Percentiles rank a stretch among this genome's conserved stretches.
Conservation (phyloP, 2,329 filamentous ascomycete species). For the Xylariaceae sp. region DNA sequence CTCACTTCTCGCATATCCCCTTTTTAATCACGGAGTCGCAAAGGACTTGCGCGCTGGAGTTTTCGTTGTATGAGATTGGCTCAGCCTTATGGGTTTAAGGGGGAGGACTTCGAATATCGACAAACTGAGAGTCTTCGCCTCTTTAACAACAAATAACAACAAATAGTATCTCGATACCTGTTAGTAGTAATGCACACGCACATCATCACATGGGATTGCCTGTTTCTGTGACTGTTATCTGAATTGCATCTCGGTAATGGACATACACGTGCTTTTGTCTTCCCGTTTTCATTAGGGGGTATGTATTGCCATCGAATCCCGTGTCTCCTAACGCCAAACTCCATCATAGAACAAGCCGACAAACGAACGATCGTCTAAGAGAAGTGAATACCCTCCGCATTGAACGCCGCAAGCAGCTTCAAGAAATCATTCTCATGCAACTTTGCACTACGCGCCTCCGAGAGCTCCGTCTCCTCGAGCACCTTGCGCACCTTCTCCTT, state of each 20-base stretch:
- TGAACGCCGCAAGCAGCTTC: conserved; percentile 73
- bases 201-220: background rate
- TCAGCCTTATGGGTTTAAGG: background rate
- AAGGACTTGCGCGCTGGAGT: background rate
- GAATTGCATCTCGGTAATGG: background rate
- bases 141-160: background rate
- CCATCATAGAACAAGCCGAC: too few relatives aligned
- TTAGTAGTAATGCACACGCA: background rate
- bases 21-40: background rate
- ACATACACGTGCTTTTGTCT: background rate
- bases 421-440: conserved; percentile 93
- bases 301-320: background rate
- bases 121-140: background rate
- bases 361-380: conserved; percentile 46
- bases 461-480: conserved; percentile 72
- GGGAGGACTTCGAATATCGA: too few relatives aligned
- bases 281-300: background rate
- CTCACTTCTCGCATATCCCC: background rate
- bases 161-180: background rate
- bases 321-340: background rate
- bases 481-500: conserved; percentile 81
- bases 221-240: background rate
- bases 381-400: conserved; percentile 91
- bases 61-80: conserved; percentile 8
- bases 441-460: conserved; percentile 75